Base-by-base conservation (phyloP, 208 protist species). In the Trypanosoma rangeli region DNA sequence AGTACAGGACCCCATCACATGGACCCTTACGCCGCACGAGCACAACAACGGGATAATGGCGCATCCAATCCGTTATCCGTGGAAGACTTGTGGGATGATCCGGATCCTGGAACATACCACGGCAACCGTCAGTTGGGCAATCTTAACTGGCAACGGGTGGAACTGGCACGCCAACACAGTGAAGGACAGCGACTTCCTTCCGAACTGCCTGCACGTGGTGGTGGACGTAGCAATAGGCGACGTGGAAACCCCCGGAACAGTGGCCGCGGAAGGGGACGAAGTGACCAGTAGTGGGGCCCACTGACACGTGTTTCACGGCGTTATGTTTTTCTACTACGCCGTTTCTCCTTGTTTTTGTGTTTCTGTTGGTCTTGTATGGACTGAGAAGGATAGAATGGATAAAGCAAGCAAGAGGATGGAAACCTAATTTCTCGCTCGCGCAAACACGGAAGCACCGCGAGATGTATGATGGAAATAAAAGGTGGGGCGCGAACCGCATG, bases 101-200 rank as follows among this genome's bases (percentile, higher is more conserved):
- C 85, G 3, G 82, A 94, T 22, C 89, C 89, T 31, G 73, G 61
- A 50, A 88, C 84, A 10, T 94, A 83, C 60, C 83, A 89, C 65
- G 89, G 89, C 35, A 94, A 79, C 26, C 81, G 83, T 59, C 71
- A 73, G 1, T 50, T 82, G 56, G 80, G 81, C 5, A 75, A 87
- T 28, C 79, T 89, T 77, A 93, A 89, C 64, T 94, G 89, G 86
- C 86, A 92, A 67, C 84, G 91, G 68, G 72, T 70, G 20, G 81
- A 94, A 68, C 58, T 93, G 52, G 54, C 74, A 26, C 48, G 60
- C 22, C 61, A 81, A 76, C 44, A 54, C 16, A 35, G 50, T 4
- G 54, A 64, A 52, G 15, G 56, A 73, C 69, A 72, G 68, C 28
- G 61, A 31, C 28, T 39, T n/a, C 54, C 52, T 37, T 55, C 61